Percentiles rank a stretch among this genome's conserved stretches.
These are phyloP conservation scores for Xeromyces bisporus DNA, from an alignment of 495 filamentous ascomycete genomes.

Conservation along the genomic window DNA sequence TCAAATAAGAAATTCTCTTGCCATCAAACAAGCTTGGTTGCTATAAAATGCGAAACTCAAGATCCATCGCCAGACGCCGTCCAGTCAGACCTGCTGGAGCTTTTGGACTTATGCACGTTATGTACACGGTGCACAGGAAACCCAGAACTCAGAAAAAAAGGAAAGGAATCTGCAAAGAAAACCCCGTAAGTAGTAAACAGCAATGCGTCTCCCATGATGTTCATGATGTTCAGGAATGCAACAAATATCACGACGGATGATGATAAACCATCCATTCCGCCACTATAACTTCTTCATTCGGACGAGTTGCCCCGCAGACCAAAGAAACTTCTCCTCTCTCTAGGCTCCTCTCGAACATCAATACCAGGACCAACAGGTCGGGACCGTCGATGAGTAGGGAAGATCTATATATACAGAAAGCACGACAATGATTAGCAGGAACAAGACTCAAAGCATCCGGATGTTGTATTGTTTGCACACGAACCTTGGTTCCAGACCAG, in stretches of 20 bases:
- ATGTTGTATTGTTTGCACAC: too few species aligned
- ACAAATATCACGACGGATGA: too few species aligned
- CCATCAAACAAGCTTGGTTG: too few species aligned
- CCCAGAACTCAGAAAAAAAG: too few species aligned
- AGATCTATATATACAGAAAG: slow-evolving; percentile 34
- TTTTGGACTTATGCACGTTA: slow-evolving; percentile 22
- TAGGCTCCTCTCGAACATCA: slow-evolving; percentile 38
- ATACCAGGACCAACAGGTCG: slow-evolving; percentile 49
- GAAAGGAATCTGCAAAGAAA: too few species aligned
- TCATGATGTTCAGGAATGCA: not conserved
- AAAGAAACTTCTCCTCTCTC: slow-evolving; percentile 27
- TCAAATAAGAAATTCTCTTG: too few species aligned
- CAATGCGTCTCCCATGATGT: slow-evolving; percentile 8
- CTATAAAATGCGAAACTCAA: not conserved
- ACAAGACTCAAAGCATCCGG: too few species aligned
- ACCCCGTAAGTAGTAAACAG: too few species aligned
- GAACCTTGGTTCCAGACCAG: slow-evolving; percentile 85
- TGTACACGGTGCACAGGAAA: slow-evolving; percentile 8
- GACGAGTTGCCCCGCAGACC: slow-evolving; percentile 33
- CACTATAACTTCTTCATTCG: slow-evolving; percentile 10
- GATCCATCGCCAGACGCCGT: slow-evolving; percentile 17
- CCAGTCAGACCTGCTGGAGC: slow-evolving; percentile 6
- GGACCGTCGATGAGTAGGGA: slow-evolving; percentile 41
- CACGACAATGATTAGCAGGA: too few species aligned
- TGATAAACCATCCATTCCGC: too few species aligned